Conservation (phyloP, 257 asterid species). For the Ophiorrhiza pumila region DNA sequence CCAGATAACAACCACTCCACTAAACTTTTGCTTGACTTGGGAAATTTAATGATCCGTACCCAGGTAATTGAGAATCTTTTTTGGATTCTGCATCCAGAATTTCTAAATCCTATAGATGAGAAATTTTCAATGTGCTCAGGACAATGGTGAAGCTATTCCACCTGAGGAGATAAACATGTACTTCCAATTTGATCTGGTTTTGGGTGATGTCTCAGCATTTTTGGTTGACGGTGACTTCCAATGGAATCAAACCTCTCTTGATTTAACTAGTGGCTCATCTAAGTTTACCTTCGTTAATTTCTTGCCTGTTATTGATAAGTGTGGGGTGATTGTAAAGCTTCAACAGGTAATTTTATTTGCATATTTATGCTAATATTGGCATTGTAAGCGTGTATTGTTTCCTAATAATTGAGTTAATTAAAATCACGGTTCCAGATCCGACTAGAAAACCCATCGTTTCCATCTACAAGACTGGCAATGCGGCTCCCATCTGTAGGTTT, state of each 20-base stretch:
- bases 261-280: constrained; percentile 36
- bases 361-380: background rate
- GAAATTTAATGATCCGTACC: constrained; percentile 79
- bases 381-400: background rate
- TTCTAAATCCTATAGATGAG: constrained; percentile 4
- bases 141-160: constrained; percentile 58
- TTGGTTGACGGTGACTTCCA: constrained; percentile 88
- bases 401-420: background rate
- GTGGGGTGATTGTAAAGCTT: constrained; percentile 87
- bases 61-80: constrained; percentile 45
- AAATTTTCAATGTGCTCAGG: constrained; percentile 47
- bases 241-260: constrained; percentile 56
- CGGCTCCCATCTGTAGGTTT: constrained; percentile 83
- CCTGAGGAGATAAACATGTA: constrained; percentile 78
- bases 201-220: constrained; percentile 95
- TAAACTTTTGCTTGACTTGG: constrained; percentile 94
- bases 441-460: constrained; percentile 64
- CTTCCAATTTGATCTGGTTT: constrained; percentile 77
- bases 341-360: constrained; percentile 66
- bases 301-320: constrained; percentile 85
- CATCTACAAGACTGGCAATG: constrained; percentile 79
- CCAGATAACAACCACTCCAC: constrained; percentile 80
- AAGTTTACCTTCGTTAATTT: constrained; percentile 40
- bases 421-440: constrained; percentile 54
- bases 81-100: background rate